Percentiles rank a stretch among this genome's conserved stretches.
These are phyloP conservation scores for Silene noctiflora DNA, from an alignment of 179 eudicot genomes.

Conservation along the genomic window DNA sequence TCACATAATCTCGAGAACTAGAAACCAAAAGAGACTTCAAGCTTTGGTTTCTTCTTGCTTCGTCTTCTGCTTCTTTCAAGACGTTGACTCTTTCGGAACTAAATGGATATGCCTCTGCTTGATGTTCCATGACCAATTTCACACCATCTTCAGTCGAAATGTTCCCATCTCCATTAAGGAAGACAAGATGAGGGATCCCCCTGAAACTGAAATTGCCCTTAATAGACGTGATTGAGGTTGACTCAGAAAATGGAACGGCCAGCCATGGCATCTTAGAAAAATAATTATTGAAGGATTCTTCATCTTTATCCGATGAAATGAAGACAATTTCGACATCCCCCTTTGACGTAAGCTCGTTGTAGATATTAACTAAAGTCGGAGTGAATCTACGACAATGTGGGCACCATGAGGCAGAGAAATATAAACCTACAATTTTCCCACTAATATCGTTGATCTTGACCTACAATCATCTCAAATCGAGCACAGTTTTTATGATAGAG, in stretches of 20 bases:
- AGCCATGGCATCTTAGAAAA: constrained; percentile 48
- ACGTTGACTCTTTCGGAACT: constrained; percentile 30
- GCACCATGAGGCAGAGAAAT: constrained; percentile 43
- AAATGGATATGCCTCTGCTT: constrained; percentile 36
- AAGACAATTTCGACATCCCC: constrained; percentile 35
- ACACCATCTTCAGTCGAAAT: constrained; percentile 32
- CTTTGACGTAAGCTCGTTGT: constrained; percentile 29
- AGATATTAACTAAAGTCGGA: constrained; percentile 28
- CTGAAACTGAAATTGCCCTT: constrained; percentile 24
- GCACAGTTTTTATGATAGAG: background rate
- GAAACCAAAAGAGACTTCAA: constrained; percentile 40
- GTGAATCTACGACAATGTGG: constrained; percentile 37
- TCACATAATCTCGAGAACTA: constrained; percentile 38
- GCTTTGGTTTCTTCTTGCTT: constrained; percentile 36
- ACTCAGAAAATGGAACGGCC: constrained; percentile 42
- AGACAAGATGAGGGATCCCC: constrained; percentile 38
- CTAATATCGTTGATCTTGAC: constrained; percentile 30
- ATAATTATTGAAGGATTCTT: constrained; percentile 28
- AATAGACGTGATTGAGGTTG: constrained; percentile 17
- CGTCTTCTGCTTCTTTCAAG: constrained; percentile 34
- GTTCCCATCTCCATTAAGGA: constrained; percentile 33
- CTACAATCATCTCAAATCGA: constrained; percentile 23
- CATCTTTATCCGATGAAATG: constrained; percentile 29
- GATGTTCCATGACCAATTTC: constrained; percentile 25
- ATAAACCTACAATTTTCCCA: constrained; percentile 38